Evolutionary conservation across 306 rosid genomes (phyloP), one percentile per base, ranked within the genome.

Genomic region (Citrullus colocynthis): DNA sequence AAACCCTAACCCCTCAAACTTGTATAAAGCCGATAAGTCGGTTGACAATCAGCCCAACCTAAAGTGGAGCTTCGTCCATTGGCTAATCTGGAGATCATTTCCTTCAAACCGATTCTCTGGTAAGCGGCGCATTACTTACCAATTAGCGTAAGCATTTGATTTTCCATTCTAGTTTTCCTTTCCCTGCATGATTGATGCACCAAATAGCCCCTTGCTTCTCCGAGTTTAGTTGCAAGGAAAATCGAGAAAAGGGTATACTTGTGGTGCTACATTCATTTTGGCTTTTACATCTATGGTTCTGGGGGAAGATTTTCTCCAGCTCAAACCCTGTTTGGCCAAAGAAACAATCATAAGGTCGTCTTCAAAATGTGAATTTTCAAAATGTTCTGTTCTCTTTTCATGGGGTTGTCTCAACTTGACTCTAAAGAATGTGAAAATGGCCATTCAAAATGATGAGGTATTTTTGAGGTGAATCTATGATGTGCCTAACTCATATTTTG

Each of bases 161-260:
- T 67, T 67, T 10, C 17, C 37, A 6, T 11, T 48, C 54, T 34
- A 24, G 12, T 16, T 44, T 10, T 20, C 3, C 18, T 82, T 32
- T 80, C 42, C 36, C 11, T 48, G 15, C 52, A 4, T n/a, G 13
- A 30, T 79, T 57, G 63, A 78, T 57, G 86, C 86, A 84, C 89
- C 82, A 63, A 42, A 32, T 78, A 87, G 86, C 90, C 90, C 88
- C 90, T 80, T 86, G 84, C 78, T 55, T 65, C 85, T 78, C 51
- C 28, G 52, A 84, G 79, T 70, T 65, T 49, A 51, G 80, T 52
- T 4, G 86, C 83, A 72, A 79, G 90, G 88, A 87, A 87, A 78
- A 71, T 80, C 86, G 85, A 80, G 90, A 56, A 63, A 74, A 82
- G 42, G 85, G 83, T 81, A 21, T 66, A 30, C 9, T 45, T 48